Percentiles rank a stretch among this genome's conserved stretches.
phyloP scores from a whole-genome alignment of 495 filamentous ascomycete species.

The Aspergillus haitiensis region DNA sequence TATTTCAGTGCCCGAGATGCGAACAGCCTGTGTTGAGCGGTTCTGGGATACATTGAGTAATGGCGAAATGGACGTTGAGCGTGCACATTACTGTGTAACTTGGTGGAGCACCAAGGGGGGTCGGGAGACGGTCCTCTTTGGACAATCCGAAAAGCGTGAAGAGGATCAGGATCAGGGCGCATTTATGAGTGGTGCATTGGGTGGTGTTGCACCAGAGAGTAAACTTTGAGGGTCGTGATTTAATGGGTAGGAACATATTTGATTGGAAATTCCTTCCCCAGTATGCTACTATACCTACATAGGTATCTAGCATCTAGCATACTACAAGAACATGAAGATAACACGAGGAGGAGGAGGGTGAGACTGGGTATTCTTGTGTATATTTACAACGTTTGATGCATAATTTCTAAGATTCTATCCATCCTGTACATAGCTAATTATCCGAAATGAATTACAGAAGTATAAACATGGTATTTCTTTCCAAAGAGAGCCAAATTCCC shows the following conservation, averaged over 20 bases:
- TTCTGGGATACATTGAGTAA: conserved; percentile 83
- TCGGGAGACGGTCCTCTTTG: conserved; percentile 63
- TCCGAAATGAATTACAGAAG: background rate
- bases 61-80: conserved; percentile 91
- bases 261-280: no score
- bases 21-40: conserved; percentile 64
- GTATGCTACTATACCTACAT: no score
- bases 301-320: background rate
- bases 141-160: conserved; percentile 31
- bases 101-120: conserved; percentile 84
- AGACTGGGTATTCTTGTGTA: background rate
- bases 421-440: conserved; percentile 16
- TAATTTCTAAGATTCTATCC: background rate
- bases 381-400: background rate
- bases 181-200: conserved; percentile 63
- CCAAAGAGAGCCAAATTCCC: no score
- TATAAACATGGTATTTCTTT: background rate
- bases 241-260: background rate
- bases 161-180: conserved; percentile 31
- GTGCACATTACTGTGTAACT: conserved; percentile 73
- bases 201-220: conserved; percentile 41
- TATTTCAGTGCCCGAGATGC: conserved; percentile 61
- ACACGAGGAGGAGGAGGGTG: background rate
- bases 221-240: conserved; percentile 33
- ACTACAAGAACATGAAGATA: no score